Percentiles rank a stretch among this genome's conserved stretches.
Conservation (phyloP, 495 filamentous ascomycete genomes). For the Wilcoxina mikolae region DNA sequence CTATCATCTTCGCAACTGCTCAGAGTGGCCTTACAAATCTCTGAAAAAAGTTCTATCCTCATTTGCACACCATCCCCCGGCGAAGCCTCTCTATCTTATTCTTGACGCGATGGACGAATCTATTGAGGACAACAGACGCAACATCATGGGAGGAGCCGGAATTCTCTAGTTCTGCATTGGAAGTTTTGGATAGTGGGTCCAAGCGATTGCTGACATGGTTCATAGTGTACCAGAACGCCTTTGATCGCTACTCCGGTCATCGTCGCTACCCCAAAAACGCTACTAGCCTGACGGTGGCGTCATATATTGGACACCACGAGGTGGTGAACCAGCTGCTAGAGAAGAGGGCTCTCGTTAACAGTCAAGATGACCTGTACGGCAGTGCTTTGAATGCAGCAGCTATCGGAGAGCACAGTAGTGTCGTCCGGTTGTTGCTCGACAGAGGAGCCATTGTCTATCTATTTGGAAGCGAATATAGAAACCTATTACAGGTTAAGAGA, state of each 20-base stretch:
- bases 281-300: neutral
- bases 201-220: conserved; percentile 8
- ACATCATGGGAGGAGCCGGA: neutral
- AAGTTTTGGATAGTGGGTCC: neutral
- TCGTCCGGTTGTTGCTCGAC: neutral
- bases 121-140: neutral
- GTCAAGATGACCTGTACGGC: neutral
- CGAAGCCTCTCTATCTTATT: neutral
- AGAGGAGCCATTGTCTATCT: neutral
- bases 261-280: neutral
- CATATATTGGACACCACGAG: neutral
- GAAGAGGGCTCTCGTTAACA: neutral
- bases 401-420: neutral
- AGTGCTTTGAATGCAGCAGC: conserved; percentile 11
- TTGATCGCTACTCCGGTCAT: neutral
- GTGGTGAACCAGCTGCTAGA: neutral
- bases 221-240: neutral
- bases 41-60: no score
- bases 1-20: neutral
- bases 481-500: conserved; percentile 1
- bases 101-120: neutral
- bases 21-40: neutral
- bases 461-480: neutral
- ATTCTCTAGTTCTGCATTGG: neutral
- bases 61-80: neutral